Evolutionary conservation across 352 stramenopile species (phyloP).

Genomic region (Phytophthora cryptogea): DNA sequence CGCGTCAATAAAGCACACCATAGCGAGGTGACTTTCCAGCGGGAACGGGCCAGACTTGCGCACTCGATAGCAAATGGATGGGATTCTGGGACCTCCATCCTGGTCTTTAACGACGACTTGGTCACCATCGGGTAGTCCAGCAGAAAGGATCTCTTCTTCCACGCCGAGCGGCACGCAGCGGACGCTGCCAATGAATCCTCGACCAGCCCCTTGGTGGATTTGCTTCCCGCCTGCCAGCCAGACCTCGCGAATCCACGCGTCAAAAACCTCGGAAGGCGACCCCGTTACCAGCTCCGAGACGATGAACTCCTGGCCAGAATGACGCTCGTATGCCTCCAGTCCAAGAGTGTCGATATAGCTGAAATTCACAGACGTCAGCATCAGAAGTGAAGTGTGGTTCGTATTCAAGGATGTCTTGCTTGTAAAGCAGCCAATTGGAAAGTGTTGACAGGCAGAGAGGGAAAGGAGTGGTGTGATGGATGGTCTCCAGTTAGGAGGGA

Average conservation of each 20-base stretch:
- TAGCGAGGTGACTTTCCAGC: conserved; percentile 50
- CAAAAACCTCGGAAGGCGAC: conserved; percentile 40
- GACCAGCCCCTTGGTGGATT: conserved; percentile 39
- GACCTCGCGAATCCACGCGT: conserved; percentile 54
- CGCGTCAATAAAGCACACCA: conserved; percentile 54
- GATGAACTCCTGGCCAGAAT: conserved; percentile 55
- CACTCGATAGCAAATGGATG: conserved; percentile 57
- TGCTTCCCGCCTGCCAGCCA: conserved; percentile 46
- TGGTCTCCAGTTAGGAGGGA: too few species aligned
- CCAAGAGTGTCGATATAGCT: conserved; percentile 44
- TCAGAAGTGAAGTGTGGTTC: neutral
- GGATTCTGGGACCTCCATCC: conserved; percentile 28
- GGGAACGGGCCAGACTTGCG: conserved; percentile 48
- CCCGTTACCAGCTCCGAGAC: conserved; percentile 45
- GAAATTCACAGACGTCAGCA: neutral
- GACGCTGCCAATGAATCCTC: conserved; percentile 47
- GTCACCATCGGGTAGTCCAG: conserved; percentile 37
- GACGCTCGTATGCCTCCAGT: conserved; percentile 44
- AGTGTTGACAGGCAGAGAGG: neutral
- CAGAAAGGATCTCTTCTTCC: conserved; percentile 63
- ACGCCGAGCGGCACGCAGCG: conserved; percentile 53
- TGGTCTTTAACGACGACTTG: conserved; percentile 11
- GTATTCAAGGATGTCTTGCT: neutral
- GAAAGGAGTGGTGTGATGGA: neutral
- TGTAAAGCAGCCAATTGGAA: neutral